phyloP scores from a whole-genome alignment of 2,329 filamentous ascomycete genomes.

The Fusarium robinianum region DNA sequence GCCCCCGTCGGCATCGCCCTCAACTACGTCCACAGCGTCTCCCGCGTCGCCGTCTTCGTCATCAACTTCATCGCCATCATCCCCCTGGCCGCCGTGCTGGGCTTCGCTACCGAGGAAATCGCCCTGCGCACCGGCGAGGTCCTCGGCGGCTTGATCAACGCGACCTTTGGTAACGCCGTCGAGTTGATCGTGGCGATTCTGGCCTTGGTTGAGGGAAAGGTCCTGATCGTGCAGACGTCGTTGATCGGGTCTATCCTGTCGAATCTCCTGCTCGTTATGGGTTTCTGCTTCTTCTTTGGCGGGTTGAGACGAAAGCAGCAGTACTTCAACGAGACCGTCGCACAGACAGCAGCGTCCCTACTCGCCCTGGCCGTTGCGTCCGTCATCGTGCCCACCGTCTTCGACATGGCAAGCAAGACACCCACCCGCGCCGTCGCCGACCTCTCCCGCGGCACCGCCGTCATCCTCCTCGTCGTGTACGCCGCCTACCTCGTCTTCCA shows the following conservation, averaged over 20 bases:
- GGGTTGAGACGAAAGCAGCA: constrained; percentile 80
- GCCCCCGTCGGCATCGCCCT: constrained; percentile 81
- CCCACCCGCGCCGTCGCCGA: constrained; percentile 56
- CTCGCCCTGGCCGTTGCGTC: constrained; percentile 78
- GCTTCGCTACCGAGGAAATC: constrained; percentile 89
- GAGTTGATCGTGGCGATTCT: constrained; percentile 89
- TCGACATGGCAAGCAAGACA: constrained; percentile 59
- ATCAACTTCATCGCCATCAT: constrained; percentile 95
- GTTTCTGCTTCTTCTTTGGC: constrained; percentile 91
- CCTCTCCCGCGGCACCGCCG: constrained; percentile 72
- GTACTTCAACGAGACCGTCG: constrained; percentile 89
- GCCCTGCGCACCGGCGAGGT: constrained; percentile 82
- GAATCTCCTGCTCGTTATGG: constrained; percentile 85
- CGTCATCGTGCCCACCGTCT: constrained; percentile 89
- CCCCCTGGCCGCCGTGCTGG: constrained; percentile 82
- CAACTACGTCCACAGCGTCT: constrained; percentile 62
- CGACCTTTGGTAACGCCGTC: constrained; percentile 90
- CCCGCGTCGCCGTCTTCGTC: constrained; percentile 72
- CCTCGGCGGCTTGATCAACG: constrained; percentile 85
- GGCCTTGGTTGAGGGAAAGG: constrained; percentile 72
- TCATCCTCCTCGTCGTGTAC: constrained; percentile 86
- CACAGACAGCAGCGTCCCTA: constrained; percentile 83
- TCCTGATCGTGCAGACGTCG: constrained; percentile 89
- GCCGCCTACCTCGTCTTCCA: constrained; percentile 86
- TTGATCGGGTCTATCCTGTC: constrained; percentile 90